Percentiles rank a stretch among this genome's conserved stretches.
Conservation (phyloP, 2,329 filamentous ascomycete species). For the Alternaria sp. region DNA sequence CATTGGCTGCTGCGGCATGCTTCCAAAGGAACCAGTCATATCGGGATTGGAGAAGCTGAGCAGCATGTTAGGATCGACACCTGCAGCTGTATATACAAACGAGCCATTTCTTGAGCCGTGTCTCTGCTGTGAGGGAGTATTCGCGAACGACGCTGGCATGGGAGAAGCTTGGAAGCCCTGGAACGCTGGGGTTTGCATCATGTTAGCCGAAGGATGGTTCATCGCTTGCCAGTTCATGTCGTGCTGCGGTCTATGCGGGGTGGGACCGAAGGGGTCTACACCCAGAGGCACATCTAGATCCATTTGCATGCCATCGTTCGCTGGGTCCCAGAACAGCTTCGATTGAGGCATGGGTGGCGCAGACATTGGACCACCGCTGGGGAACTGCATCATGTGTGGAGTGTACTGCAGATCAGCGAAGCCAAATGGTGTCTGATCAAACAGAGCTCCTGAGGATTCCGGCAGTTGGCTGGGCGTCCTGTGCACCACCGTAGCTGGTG, state of each 20-base stretch:
- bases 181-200: conserved; percentile 45
- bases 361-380: conserved; percentile 59
- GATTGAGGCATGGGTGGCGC: conserved; percentile 64
- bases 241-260: conserved; percentile 42
- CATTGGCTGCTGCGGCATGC: conserved; percentile 27
- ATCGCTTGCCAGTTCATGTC: conserved; percentile 44
- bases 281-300: conserved; percentile 43
- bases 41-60: conserved; percentile 50
- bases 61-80: conserved; percentile 57
- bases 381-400: conserved; percentile 62
- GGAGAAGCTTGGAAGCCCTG: conserved; percentile 40
- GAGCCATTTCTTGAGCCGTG: conserved; percentile 35
- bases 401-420: conserved; percentile 64
- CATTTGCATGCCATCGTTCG: conserved; percentile 39
- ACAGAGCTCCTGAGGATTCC: conserved; percentile 31
- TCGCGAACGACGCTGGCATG: conserved; percentile 32
- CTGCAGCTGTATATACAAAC: conserved; percentile 46
- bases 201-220: conserved; percentile 31
- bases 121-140: conserved; percentile 25
- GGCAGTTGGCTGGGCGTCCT: conserved; percentile 46
- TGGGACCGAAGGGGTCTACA: conserved; percentile 45
- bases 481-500: conserved; percentile 50
- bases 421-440: conserved; percentile 52
- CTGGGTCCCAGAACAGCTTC: conserved; percentile 47
- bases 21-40: conserved; percentile 37